phyloP scores from a whole-genome alignment of 2,329 filamentous ascomycete species.

The Venturia carpophila region DNA sequence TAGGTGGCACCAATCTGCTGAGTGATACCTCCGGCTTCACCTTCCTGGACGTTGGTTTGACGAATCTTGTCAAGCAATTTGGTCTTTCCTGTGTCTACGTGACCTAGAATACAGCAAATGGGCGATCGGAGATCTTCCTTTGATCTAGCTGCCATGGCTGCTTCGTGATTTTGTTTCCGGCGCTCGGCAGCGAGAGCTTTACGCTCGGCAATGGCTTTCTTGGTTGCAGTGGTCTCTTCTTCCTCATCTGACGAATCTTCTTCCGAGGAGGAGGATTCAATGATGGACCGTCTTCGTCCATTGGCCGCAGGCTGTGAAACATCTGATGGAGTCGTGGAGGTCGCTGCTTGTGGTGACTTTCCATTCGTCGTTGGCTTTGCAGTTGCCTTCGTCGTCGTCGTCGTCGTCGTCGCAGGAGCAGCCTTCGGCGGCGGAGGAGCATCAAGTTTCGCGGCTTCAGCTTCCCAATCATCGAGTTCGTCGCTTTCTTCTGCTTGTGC shows the following conservation, averaged over 20 bases:
- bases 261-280: conserved; percentile 40
- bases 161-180: conserved; percentile 82
- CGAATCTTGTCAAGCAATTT: conserved; percentile 97
- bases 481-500: conserved; percentile 54
- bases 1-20: conserved; percentile 99
- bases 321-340: conserved; percentile 19
- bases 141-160: conserved; percentile 81
- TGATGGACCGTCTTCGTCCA: conserved; percentile 33
- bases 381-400: conserved; percentile 88
- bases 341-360: conserved; percentile 24
- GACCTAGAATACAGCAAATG: conserved; percentile 98
- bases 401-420: conserved; percentile 90
- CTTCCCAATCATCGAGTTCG: conserved; percentile 77
- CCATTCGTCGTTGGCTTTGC: conserved; percentile 27
- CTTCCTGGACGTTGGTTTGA: conserved; percentile 97
- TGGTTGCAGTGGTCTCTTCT: conserved; percentile 65
- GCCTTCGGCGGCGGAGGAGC: conserved; percentile 51
- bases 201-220: conserved; percentile 63
- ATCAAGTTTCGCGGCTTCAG: conserved; percentile 53
- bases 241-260: conserved; percentile 47
- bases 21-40: conserved; percentile 98
- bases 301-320: conserved; percentile 21
- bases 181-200: conserved; percentile 87
- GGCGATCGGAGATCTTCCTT: conserved; percentile 93
- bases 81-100: conserved; percentile 99